Percentiles rank a stretch among this genome's conserved stretches.
These are phyloP conservation scores for Cyberlindnera xishuangbannaensis DNA, from an alignment of 805 yeast genomes.

Conservation along the genomic window DNA sequence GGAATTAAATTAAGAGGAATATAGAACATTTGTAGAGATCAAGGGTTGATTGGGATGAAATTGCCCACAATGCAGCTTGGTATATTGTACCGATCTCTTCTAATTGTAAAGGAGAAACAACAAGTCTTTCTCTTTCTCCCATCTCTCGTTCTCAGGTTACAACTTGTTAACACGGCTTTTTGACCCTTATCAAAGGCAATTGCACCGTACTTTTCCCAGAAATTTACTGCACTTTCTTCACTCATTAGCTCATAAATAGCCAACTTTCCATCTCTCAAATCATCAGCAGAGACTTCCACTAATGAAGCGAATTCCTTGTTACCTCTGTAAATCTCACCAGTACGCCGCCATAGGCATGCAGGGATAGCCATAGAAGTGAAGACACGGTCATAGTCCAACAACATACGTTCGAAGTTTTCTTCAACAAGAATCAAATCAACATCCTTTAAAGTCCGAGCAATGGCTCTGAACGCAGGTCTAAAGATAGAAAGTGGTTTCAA, in stretches of 20 bases:
- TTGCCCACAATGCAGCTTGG: slow-evolving; percentile 96
- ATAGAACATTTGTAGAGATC: slow-evolving; percentile 2
- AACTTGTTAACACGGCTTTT: slow-evolving; percentile 89
- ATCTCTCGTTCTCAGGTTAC: slow-evolving; percentile 77
- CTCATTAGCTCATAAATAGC: slow-evolving; percentile 93
- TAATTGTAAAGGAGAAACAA: slow-evolving; percentile 89
- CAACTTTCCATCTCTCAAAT: slow-evolving; percentile 82
- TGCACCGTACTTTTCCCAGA: slow-evolving; percentile 96
- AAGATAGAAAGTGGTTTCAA: slow-evolving; percentile 79
- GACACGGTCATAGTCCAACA: slow-evolving; percentile 88
- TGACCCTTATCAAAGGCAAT: slow-evolving; percentile 95
- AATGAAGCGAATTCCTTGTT: slow-evolving; percentile 93
- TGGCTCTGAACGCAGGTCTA: slow-evolving; percentile 89
- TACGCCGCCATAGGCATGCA: slow-evolving; percentile 94
- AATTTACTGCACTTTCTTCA: slow-evolving; percentile 92
- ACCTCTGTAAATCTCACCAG: slow-evolving; percentile 93
- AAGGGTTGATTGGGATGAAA: slow-evolving; percentile 68
- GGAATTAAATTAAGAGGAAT: too few relatives aligned
- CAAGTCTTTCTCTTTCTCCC: slow-evolving; percentile 78
- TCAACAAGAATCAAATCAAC: slow-evolving; percentile 89
- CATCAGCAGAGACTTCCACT: slow-evolving; percentile 87
- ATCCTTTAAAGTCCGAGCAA: slow-evolving; percentile 84
- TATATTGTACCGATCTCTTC: slow-evolving; percentile 88
- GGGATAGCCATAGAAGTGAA: slow-evolving; percentile 98
- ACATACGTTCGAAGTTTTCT: slow-evolving; percentile 90